phyloP scores from a whole-genome alignment of 805 yeast species.

The Wickerhamomyces mucosus region DNA sequence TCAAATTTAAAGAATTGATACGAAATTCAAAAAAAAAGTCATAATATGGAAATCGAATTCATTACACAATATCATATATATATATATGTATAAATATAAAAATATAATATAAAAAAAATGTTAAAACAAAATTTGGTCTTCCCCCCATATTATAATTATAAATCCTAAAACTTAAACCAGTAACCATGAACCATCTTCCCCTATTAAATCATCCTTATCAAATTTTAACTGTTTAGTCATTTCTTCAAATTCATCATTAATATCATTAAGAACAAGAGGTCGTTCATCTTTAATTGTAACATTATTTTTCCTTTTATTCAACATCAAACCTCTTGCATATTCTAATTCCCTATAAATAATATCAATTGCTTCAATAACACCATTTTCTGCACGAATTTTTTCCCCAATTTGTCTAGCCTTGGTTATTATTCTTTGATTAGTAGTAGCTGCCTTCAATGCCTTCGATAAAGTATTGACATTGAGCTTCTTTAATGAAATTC shows the following conservation, averaged over 20 bases:
- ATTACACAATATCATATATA: no score
- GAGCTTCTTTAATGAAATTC: constrained; percentile 59
- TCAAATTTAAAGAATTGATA: no score
- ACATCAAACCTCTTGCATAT: constrained; percentile 55
- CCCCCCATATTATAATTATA: no score
- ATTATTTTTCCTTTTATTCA: constrained; percentile 30
- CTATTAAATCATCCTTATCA: neutral
- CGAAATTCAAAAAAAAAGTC: no score
- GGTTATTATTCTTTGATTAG: constrained; percentile 54
- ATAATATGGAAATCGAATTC: no score
- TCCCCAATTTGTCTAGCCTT: constrained; percentile 58
- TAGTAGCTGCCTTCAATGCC: constrained; percentile 62
- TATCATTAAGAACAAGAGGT: neutral
- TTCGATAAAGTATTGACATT: constrained; percentile 52
- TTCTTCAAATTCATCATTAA: no score
- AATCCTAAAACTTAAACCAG: neutral
- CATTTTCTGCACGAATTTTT: constrained; percentile 63
- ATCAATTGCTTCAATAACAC: constrained; percentile 69
- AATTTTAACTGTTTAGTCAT: neutral
- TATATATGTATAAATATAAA: no score
- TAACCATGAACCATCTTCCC: neutral
- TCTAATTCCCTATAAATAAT: constrained; percentile 72
- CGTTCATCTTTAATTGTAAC: constrained; percentile 1
- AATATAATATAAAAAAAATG: no score
- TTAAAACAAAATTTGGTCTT: no score